Conservation (phyloP, 1,284 basidiomycete species). For the Ganoderma resinaceum region DNA sequence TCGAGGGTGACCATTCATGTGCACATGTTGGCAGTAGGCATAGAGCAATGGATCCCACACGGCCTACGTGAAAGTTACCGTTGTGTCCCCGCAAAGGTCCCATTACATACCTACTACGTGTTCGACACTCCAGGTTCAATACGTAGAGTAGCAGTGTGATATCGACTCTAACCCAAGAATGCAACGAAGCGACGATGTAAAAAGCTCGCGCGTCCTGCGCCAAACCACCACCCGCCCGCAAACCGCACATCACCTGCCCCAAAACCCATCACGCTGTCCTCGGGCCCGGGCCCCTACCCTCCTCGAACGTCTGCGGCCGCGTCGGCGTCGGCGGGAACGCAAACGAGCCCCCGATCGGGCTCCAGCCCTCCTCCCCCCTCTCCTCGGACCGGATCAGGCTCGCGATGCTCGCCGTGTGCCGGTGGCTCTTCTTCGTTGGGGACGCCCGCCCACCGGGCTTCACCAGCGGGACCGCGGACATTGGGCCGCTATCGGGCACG, state of each 20-base stretch:
- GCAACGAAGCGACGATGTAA: neutral
- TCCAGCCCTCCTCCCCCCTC: constrained; percentile 79
- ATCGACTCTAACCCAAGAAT: neutral
- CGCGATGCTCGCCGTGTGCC: constrained; percentile 83
- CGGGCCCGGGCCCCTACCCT: constrained; percentile 24
- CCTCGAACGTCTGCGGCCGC: constrained; percentile 28
- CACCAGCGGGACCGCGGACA: constrained; percentile 46
- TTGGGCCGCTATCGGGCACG: constrained; percentile 46
- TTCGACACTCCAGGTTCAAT: neutral
- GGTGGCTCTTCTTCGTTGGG: constrained; percentile 55
- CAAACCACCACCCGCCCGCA: neutral
- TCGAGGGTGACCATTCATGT: neutral
- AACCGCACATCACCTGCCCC: neutral
- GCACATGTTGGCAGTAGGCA: too few relatives aligned
- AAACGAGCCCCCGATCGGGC: constrained; percentile 64
- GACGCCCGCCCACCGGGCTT: constrained; percentile 33
- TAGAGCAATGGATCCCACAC: neutral
- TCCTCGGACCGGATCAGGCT: constrained; percentile 79
- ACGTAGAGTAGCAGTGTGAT: neutral
- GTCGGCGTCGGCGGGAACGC: constrained; percentile 49
- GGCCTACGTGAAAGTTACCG: neutral
- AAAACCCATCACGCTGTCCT: constrained; percentile 2
- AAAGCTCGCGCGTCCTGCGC: neutral
- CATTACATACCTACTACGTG: neutral
- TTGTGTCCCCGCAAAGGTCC: neutral